Conservation (phyloP, 2,329 filamentous ascomycete genomes). For the Coniochaeta prunicola region DNA sequence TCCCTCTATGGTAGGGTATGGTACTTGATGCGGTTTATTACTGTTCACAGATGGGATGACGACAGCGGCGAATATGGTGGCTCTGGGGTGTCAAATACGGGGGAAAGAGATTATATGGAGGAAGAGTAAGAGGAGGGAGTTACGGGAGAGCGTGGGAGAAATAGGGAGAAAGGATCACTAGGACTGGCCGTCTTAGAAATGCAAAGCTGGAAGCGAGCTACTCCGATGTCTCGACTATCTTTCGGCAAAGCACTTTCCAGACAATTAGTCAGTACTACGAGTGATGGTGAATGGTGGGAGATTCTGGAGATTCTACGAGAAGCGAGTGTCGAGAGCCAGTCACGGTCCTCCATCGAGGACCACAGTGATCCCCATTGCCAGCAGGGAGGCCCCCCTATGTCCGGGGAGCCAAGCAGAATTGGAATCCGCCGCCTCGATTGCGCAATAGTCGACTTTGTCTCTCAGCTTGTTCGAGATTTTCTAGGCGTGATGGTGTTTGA, state of each 20-base stretch:
- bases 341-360: neutral
- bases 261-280: neutral
- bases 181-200: conserved; percentile 1
- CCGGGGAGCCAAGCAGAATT: neutral
- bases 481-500: conserved; percentile 1
- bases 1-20: neutral
- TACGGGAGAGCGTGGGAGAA: neutral
- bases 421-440: neutral
- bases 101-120: neutral
- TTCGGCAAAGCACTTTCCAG: neutral
- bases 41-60: neutral
- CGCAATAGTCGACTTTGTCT: neutral
- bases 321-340: neutral
- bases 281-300: neutral
- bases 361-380: neutral
- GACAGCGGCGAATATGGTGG: neutral
- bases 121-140: neutral
- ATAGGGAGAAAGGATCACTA: neutral
- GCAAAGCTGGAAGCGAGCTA: neutral
- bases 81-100: neutral
- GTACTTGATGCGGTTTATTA: neutral
- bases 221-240: neutral
- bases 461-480: neutral
- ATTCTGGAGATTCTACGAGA: neutral
- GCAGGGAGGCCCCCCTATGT: neutral